A percentile compares a stretch with the other conserved stretches of the same genome.
Conservation (phyloP, 441 rosid species). For the Populus hybrid region DNA sequence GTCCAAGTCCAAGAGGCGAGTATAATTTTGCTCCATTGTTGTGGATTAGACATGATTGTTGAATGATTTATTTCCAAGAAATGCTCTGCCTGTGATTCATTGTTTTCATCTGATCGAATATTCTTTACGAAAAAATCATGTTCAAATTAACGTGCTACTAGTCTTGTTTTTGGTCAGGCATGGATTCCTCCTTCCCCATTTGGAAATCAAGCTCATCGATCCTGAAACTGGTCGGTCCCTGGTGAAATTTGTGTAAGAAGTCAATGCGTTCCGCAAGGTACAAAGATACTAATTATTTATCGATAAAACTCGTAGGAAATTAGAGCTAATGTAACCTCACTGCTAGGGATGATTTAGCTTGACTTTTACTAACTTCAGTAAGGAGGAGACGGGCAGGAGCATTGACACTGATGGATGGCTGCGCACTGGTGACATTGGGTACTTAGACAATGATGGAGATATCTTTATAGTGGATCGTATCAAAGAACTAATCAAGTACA, state of each 20-base stretch:
- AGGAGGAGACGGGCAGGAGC: conserved; percentile 70
- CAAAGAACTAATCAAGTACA: conserved; percentile 90
- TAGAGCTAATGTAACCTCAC: neutral
- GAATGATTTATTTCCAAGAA: neutral
- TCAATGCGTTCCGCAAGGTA: conserved; percentile 87
- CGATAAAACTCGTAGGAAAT: neutral
- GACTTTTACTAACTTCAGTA: conserved; percentile 16
- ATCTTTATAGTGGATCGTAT: conserved; percentile 87
- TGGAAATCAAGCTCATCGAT: conserved; percentile 80
- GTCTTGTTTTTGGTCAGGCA: conserved; percentile 40
- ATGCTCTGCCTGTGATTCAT: neutral
- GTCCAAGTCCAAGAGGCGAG: conserved; percentile 86
- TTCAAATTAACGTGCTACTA: neutral
- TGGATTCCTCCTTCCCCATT: conserved; percentile 85
- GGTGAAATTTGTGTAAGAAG: conserved; percentile 93
- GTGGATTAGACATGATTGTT: neutral
- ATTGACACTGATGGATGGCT: conserved; percentile 83
- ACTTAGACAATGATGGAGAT: conserved; percentile 87
- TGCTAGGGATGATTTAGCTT: neutral
- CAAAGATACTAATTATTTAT: no score
- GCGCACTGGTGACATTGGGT: conserved; percentile 86
- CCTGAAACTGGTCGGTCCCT: conserved; percentile 50
- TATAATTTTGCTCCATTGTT: neutral
- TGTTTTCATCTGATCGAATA: neutral
- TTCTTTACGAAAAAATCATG: neutral